Percentiles rank a stretch among this genome's conserved stretches.
Evolutionary conservation across 805 yeast species (phyloP).

Genomic region (Yarrowia yakushimensis): DNA sequence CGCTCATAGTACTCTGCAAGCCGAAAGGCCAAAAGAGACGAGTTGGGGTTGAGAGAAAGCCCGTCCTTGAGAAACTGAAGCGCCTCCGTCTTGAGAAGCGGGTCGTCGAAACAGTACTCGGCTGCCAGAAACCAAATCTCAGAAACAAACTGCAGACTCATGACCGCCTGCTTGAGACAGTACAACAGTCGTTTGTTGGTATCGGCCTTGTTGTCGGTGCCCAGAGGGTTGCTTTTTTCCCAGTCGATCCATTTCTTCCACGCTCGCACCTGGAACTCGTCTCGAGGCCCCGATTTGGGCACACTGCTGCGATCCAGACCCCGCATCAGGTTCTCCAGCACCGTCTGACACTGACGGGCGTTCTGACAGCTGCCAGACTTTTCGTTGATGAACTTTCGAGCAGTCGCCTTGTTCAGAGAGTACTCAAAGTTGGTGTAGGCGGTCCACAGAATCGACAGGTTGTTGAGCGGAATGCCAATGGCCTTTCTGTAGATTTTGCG

Average conservation of each 20-base stretch:
- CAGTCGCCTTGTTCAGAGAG: constrained; percentile 65
- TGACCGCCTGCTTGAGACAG: constrained; percentile 68
- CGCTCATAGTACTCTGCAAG: constrained; percentile 68
- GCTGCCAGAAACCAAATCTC: constrained; percentile 67
- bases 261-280: constrained; percentile 44
- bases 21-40: constrained; percentile 62
- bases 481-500: constrained; percentile 69
- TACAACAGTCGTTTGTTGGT: constrained; percentile 59
- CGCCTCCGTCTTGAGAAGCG: constrained; percentile 30
- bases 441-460: constrained; percentile 76
- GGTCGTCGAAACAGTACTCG: constrained; percentile 45
- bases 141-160: constrained; percentile 59
- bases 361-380: constrained; percentile 80
- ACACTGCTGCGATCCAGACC: constrained; percentile 45
- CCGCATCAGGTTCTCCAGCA: constrained; percentile 57
- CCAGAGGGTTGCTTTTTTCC: constrained; percentile 71
- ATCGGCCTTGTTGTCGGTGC: constrained; percentile 47
- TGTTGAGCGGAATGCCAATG: constrained; percentile 69
- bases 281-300: constrained; percentile 34
- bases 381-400: constrained; percentile 81
- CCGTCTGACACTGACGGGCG: constrained; percentile 73
- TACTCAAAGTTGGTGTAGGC: constrained; percentile 81
- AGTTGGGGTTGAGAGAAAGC: constrained; percentile 60
- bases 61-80: constrained; percentile 54
- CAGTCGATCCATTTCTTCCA: constrained; percentile 79